Evolutionary conservation across 768 basidiomycete genomes (phyloP).

Genomic region (Stropharia rugosoannulata): DNA sequence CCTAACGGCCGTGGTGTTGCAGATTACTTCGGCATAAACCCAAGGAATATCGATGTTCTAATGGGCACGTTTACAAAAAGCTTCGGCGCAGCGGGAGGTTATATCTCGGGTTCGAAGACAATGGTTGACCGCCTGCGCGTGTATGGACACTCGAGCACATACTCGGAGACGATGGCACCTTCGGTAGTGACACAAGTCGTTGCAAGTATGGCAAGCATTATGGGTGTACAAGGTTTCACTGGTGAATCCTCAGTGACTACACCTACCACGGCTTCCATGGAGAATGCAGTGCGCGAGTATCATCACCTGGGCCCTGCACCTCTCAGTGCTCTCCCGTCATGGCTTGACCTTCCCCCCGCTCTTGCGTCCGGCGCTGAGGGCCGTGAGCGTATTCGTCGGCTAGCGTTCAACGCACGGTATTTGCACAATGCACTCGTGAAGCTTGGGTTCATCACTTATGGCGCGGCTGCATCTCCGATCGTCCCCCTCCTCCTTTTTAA

Average conservation of each 20-base stretch:
- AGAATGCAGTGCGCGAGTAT: constrained; percentile 15
- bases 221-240: constrained; percentile 57
- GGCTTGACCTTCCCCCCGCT: constrained; percentile 72
- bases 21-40: constrained; percentile 89
- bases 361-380: constrained; percentile 88
- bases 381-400: constrained; percentile 71
- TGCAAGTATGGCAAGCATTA: constrained; percentile 94
- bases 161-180: constrained; percentile 90
- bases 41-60: constrained; percentile 81
- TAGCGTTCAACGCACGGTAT: constrained; percentile 96
- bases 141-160: constrained; percentile 76
- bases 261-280: constrained; percentile 1
- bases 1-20: constrained; percentile 93
- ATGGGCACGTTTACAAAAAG: constrained; percentile 99
- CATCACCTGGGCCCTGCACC: constrained; percentile 72
- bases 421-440: constrained; percentile 82
- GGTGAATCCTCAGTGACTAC: constrained; percentile 34
- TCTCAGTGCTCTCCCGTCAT: constrained; percentile 61
- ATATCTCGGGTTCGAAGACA: constrained; percentile 81
- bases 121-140: constrained; percentile 83
- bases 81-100: constrained; percentile 93
- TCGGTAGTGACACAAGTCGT: constrained; percentile 89
- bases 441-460: constrained; percentile 96
- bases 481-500: constrained; percentile 91
- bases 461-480: constrained; percentile 88